These are phyloP conservation scores for Tulasnella sp. DNA, from an alignment of 768 basidiomycete species.

Conservation along the genomic window DNA sequence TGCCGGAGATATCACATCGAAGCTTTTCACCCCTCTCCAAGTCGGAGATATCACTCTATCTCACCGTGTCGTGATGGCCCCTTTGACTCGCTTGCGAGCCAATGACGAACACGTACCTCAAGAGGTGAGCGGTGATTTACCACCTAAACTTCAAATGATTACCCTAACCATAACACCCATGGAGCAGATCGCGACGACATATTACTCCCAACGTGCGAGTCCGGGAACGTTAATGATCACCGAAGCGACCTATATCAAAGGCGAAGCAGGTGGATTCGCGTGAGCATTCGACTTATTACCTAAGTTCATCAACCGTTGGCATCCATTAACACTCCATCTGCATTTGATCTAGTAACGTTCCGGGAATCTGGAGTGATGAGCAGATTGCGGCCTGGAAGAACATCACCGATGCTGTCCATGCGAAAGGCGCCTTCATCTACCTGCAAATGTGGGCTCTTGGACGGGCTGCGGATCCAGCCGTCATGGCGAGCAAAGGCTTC, in stretches of 20 bases:
- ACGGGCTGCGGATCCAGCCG: constrained; percentile 10
- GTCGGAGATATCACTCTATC: constrained; percentile 27
- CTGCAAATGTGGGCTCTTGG: constrained; percentile 31
- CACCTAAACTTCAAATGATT: too few relatives aligned
- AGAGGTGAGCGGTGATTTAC: not conserved
- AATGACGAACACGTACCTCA: constrained; percentile 21
- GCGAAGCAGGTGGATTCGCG: constrained; percentile 13
- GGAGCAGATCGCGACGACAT: not conserved
- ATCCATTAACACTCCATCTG: too few relatives aligned
- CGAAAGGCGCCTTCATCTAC: constrained; percentile 25
- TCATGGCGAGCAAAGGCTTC: not conserved
- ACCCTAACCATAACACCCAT: not conserved
- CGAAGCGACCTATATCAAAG: constrained; percentile 27
- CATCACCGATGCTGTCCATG: constrained; percentile 26
- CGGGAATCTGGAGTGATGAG: constrained; percentile 27
- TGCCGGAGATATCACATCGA: not conserved
- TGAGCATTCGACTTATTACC: not conserved
- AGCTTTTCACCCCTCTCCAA: constrained; percentile 27
- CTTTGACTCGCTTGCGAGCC: constrained; percentile 41
- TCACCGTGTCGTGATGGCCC: constrained; percentile 47
- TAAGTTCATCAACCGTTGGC: too few relatives aligned
- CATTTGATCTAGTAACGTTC: constrained; percentile 18
- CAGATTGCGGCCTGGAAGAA: constrained; percentile 30
- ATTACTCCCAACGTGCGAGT: constrained; percentile 15
- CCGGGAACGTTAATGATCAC: constrained; percentile 24